Base-by-base conservation (phyloP, 2,329 filamentous ascomycete species). In the Pseudogymnoascus sp. region DNA sequence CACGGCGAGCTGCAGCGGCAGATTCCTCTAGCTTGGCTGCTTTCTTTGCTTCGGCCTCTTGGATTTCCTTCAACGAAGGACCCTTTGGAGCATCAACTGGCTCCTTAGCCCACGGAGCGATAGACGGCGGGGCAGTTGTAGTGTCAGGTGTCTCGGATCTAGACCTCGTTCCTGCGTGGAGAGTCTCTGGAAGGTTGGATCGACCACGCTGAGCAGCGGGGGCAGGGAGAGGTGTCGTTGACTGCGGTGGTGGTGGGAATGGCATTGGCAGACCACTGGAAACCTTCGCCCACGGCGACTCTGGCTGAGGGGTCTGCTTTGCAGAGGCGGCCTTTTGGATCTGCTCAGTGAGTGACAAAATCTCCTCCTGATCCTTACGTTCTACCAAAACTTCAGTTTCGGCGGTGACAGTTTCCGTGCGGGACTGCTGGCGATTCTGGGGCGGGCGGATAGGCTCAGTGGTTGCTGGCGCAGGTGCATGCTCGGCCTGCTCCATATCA, bases 61-160 rank as follows among this genome's bases (percentile, higher is more conserved):
- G 95, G 24, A 99, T 99, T 73, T 99, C 93, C 77, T 92, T 96
- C 66, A 99, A 79, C 65, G 93, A 97, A 2, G 93, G 95, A 0
- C 92, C 93, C 75, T 90, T 96, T 41, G 90, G 86, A 24, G 83
- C 78, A 65, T 86, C 82, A 59, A 89, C 88, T 2, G 84, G 83
- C 67, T 98, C 92, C 74, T 95, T 95, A 4, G 95, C 95, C 95
- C 95, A 99, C 0, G 95, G 95, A 0, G 95, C 95, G 68, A 97
- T 79, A 0, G 93, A 91, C 3, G 92, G 85, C 2, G 84, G 81
- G 70, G 73, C 61, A 73, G 72, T 46, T 74, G 76, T 73, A 12
- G 78, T 77, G 46, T 87, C 85, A 2, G 90, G 93, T 0, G 91
- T 96, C 67, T 90, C 89, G 1, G 89, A 90, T 65, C 88, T 79